Evolutionary conservation across 345 rosid genomes (phyloP).

Genomic region (Zanthoxylum bungeanum): DNA sequence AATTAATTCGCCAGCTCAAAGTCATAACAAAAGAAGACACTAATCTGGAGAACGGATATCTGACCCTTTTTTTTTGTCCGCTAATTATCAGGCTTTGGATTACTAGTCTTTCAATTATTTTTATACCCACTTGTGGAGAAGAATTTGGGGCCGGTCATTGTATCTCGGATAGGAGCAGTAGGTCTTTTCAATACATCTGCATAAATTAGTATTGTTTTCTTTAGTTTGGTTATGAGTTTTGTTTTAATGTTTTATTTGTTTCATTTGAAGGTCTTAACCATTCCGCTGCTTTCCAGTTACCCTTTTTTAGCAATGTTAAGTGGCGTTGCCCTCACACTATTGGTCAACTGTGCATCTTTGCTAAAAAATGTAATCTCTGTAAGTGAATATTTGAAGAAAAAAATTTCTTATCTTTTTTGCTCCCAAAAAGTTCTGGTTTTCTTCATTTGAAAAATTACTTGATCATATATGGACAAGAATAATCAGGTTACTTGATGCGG

Average conservation of each 20-base stretch:
- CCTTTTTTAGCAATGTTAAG: conserved; percentile 37
- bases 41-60: background rate
- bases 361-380: conserved; percentile 46
- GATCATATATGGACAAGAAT: background rate
- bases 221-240: background rate
- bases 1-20: background rate
- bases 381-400: conserved; percentile 18
- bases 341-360: conserved; percentile 40
- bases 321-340: conserved; percentile 30
- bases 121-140: conserved; percentile 43
- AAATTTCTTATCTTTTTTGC: background rate
- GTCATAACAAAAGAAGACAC: background rate
- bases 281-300: conserved; percentile 41
- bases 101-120: conserved; percentile 46
- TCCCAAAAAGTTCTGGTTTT: background rate
- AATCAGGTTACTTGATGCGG: background rate
- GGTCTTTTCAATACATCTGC: conserved; percentile 4
- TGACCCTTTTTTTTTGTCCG: background rate
- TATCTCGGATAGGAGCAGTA: conserved; percentile 48
- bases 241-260: background rate
- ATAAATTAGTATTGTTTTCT: background rate
- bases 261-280: conserved; percentile 32
- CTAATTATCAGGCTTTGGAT: conserved; percentile 36
- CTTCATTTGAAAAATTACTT: background rate
- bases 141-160: conserved; percentile 38